Percentiles rank a stretch among this genome's conserved stretches.
Evolutionary conservation across 1,139 yeast genomes (phyloP).

Genomic region (Taphrina betulina): DNA sequence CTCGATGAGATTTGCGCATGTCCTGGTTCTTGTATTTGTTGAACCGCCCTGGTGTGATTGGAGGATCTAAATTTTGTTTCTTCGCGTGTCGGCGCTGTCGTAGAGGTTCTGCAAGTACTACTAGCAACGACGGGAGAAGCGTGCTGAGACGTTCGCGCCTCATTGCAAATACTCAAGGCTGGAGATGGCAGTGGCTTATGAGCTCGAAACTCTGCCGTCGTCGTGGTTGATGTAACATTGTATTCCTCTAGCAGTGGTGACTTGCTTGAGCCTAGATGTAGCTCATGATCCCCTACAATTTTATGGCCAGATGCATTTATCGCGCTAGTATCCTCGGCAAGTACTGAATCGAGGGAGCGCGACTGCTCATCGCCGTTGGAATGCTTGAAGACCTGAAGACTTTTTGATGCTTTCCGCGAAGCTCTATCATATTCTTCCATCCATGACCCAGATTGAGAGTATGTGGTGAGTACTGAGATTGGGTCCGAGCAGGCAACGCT

Average conservation of each 20-base stretch:
- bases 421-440: conserved; percentile 30
- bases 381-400: conserved; percentile 30
- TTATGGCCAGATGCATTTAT: background rate
- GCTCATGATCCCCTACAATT: background rate
- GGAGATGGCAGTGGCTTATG: conserved; percentile 13
- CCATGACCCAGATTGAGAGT: conserved; percentile 6
- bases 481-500: no score
- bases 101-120: background rate
- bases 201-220: conserved; percentile 27
- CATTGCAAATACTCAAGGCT: conserved; percentile 1
- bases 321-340: background rate
- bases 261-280: conserved; percentile 7
- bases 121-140: background rate
- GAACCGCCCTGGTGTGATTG: no score
- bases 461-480: no score
- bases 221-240: conserved; percentile 17
- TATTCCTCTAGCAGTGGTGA: conserved; percentile 6
- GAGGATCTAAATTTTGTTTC: background rate
- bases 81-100: background rate
- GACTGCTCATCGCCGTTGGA: conserved; percentile 4
- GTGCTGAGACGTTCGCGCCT: background rate
- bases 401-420: conserved; percentile 28
- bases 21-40: no score
- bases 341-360: background rate
- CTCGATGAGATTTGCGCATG: background rate